A percentile compares a stretch with the other conserved stretches of the same genome.
phyloP scores from a whole-genome alignment of 2,329 filamentous ascomycete species.

The Phialophora macrospora region DNA sequence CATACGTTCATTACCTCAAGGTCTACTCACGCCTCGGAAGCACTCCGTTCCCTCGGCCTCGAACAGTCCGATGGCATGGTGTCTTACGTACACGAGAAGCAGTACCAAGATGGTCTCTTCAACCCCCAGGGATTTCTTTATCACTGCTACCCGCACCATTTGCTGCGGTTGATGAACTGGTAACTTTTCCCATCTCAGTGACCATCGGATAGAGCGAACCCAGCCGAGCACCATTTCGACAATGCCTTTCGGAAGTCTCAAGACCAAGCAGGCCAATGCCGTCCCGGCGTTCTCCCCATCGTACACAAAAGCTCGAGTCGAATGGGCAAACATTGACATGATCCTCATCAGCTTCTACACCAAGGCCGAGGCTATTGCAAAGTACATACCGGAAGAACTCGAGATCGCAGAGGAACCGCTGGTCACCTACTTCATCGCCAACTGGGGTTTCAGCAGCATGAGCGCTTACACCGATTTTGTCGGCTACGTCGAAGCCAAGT shows the following conservation, averaged over 20 bases:
- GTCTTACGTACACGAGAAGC: neutral
- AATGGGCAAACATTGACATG: slow-evolving; percentile 4
- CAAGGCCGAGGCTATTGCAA: neutral
- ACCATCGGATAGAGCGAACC: neutral
- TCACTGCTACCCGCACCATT: neutral
- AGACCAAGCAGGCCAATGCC: neutral
- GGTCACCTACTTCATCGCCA: neutral
- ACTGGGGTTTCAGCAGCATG: slow-evolving; percentile 1
- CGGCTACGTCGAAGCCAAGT: slow-evolving; percentile 1
- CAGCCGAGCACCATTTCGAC: neutral
- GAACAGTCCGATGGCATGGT: neutral
- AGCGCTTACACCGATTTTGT: slow-evolving; percentile 6
- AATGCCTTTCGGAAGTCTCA: slow-evolving; percentile 2
- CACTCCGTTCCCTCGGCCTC: neutral
- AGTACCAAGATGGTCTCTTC: neutral
- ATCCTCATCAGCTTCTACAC: slow-evolving; percentile 8
- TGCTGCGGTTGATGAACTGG: neutral
- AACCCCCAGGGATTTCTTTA: neutral
- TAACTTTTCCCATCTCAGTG: neutral
- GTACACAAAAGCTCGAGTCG: neutral
- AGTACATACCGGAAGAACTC: neutral
- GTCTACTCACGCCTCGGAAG: neutral
- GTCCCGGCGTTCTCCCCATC: neutral
- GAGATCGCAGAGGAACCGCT: slow-evolving; percentile 6
- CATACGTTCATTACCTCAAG: neutral